Conservation (phyloP, 2,329 filamentous ascomycete genomes). For the Penicillium sclerotigenum region DNA sequence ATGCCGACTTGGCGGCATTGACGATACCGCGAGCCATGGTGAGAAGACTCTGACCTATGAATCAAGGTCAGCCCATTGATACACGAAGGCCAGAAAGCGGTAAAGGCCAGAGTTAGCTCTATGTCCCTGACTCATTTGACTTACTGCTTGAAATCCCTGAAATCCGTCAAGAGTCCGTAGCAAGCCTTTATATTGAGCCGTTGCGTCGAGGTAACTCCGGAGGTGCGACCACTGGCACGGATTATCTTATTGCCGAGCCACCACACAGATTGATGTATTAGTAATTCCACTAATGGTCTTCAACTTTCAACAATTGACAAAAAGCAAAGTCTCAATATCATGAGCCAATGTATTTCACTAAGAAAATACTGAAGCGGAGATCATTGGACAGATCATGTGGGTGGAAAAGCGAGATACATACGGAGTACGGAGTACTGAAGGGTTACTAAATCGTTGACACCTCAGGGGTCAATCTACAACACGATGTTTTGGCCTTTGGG, state of each 20-base stretch:
- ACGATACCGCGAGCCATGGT: slow-evolving; percentile 38
- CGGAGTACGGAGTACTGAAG: neutral
- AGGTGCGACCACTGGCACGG: slow-evolving; percentile 14
- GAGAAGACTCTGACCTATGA: slow-evolving; percentile 26
- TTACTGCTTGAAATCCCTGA: slow-evolving; percentile 14
- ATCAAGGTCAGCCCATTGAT: slow-evolving; percentile 10
- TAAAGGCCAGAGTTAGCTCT: neutral
- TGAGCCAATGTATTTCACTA: neutral
- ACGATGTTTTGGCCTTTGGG: neutral
- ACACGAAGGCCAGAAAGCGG: neutral
- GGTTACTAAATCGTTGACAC: neutral
- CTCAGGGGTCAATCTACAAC: neutral
- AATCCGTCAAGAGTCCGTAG: slow-evolving; percentile 14
- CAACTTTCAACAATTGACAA: neutral
- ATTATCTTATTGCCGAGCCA: slow-evolving; percentile 12
- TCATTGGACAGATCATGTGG: too few relatives aligned
- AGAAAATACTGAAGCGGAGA: neutral
- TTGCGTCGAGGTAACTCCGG: slow-evolving; percentile 14
- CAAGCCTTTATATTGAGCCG: slow-evolving; percentile 10
- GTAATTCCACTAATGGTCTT: slow-evolving; percentile 5
- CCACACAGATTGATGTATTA: slow-evolving; percentile 8
- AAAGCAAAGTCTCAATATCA: neutral
- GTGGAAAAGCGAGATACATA: neutral
- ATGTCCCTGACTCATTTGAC: neutral
- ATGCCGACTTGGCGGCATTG: slow-evolving; percentile 41